Conservation (phyloP, 169 alveolate genomes). For the Plasmodium fragile region DNA sequence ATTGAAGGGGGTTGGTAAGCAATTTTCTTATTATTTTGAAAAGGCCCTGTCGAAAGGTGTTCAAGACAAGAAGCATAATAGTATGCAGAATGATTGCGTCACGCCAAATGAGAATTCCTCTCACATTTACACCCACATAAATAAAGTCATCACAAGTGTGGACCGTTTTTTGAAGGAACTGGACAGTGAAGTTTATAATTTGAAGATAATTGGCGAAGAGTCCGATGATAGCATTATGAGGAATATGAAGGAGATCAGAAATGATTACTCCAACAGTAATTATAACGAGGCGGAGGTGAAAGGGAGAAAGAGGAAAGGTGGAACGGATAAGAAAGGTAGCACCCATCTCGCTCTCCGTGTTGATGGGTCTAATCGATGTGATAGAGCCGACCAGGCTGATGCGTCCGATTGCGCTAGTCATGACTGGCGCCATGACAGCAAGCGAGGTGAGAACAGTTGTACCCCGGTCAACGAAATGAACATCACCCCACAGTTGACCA, state of each 20-base stretch:
- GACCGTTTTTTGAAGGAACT: constrained; percentile 42
- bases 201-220: constrained; percentile 13
- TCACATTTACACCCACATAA: constrained; percentile 32
- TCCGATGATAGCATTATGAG: constrained; percentile 45
- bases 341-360: background rate
- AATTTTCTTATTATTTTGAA: constrained; percentile 64
- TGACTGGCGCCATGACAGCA: background rate
- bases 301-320: background rate
- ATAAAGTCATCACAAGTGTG: constrained; percentile 55
- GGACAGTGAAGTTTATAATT: constrained; percentile 20
- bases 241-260: constrained; percentile 55
- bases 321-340: background rate
- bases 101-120: constrained; percentile 1
- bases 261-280: constrained; percentile 27
- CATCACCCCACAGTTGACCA: background rate
- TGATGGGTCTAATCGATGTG: background rate
- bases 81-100: background rate
- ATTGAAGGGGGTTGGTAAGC: constrained; percentile 83
- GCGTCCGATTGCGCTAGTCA: background rate
- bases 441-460: background rate
- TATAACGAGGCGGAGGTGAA: background rate
- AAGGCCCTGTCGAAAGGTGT: constrained; percentile 27
- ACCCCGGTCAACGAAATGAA: background rate
- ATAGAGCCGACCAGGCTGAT: background rate
- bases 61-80: background rate